A percentile compares a stretch with the other conserved stretches of the same genome.
These are phyloP conservation scores for Phytophthora boehmeriae DNA, from an alignment of 352 stramenopile genomes.

Conservation along the genomic window DNA sequence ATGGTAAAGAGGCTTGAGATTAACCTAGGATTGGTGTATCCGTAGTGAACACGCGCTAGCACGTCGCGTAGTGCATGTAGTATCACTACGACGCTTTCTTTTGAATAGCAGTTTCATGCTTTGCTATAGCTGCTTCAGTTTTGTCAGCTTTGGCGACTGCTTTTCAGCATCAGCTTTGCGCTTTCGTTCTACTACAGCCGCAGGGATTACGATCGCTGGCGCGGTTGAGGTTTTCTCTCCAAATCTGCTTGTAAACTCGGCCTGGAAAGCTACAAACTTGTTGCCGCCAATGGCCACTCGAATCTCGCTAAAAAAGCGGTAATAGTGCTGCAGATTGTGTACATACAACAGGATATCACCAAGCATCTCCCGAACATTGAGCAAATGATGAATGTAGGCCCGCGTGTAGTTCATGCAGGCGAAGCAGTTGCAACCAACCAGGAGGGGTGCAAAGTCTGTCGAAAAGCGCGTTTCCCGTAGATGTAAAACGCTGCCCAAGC, in stretches of 20 bases:
- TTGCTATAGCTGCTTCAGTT: slow-evolving; percentile 24
- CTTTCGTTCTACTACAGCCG: slow-evolving; percentile 62
- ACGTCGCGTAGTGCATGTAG: neutral
- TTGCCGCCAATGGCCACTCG: slow-evolving; percentile 50
- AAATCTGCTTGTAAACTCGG: slow-evolving; percentile 52
- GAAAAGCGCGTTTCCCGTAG: slow-evolving; percentile 68
- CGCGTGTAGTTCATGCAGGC: slow-evolving; percentile 77
- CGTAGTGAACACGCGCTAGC: neutral
- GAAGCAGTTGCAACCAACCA: slow-evolving; percentile 74
- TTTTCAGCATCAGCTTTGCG: slow-evolving; percentile 58
- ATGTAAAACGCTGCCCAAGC: slow-evolving; percentile 61
- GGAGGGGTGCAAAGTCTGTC: slow-evolving; percentile 65
- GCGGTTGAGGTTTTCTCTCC: slow-evolving; percentile 50
- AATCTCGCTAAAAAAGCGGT: slow-evolving; percentile 68
- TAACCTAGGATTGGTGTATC: neutral
- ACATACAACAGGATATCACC: slow-evolving; percentile 91
- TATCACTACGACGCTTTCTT: slow-evolving; percentile 1
- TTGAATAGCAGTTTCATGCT: slow-evolving; percentile 30
- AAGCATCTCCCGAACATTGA: slow-evolving; percentile 93
- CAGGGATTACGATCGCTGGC: slow-evolving; percentile 48
- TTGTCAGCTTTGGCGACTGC: slow-evolving; percentile 31
- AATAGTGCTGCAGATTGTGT: slow-evolving; percentile 86
- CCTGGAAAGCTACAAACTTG: slow-evolving; percentile 47
- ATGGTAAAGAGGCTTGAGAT: neutral
- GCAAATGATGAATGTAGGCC: slow-evolving; percentile 93